Evolutionary conservation across 2,329 filamentous ascomycete species (phyloP).

Genomic region (Fusarium sororula): DNA sequence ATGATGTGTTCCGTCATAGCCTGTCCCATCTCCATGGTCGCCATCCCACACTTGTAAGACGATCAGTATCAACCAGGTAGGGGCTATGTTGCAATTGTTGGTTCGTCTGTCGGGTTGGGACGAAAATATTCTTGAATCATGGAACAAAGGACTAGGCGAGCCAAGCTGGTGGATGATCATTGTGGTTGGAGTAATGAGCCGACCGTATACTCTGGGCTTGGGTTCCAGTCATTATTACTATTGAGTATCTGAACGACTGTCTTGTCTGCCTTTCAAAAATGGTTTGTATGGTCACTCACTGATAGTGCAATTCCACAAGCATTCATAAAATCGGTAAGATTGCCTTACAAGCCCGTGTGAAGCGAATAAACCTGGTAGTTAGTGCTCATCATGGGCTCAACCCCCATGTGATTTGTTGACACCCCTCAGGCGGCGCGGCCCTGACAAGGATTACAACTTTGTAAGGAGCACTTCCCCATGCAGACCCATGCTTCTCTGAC

Average conservation of each 20-base stretch:
- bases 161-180: neutral
- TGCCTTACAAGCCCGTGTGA: neutral
- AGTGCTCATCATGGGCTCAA: conserved; percentile 5
- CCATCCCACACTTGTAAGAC: neutral
- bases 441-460: conserved; percentile 17
- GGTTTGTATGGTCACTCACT: conserved; percentile 3
- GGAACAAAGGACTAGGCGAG: neutral
- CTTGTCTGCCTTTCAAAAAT: neutral
- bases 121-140: neutral
- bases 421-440: conserved; percentile 12
- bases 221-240: neutral
- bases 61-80: neutral
- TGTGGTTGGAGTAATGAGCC: neutral
- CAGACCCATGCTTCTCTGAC: conserved; percentile 27
- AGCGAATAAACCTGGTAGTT: conserved; percentile 17
- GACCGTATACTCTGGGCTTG: neutral
- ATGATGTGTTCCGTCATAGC: neutral
- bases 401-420: conserved; percentile 18
- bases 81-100: neutral
- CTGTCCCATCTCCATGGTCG: neutral
- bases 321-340: neutral
- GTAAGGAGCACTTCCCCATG: conserved; percentile 27
- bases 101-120: conserved; percentile 12
- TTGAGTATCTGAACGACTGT: neutral
- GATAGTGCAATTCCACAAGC: neutral